Conservation (phyloP, 1,284 basidiomycete genomes). For the Wallemia hederae region DNA sequence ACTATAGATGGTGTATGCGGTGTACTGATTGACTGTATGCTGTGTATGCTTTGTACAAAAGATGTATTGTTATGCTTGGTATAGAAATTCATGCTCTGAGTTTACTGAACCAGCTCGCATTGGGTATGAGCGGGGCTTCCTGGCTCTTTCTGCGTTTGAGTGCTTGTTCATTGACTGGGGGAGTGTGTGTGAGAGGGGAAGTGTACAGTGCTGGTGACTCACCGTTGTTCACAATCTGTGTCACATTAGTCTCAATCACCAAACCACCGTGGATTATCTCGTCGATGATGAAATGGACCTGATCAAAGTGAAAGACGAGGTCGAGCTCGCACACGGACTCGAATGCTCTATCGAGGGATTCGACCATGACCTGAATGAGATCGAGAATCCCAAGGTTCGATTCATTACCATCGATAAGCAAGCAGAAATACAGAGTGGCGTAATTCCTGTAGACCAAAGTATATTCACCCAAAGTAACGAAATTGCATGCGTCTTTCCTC, state of each 20-base stretch:
- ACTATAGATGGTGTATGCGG: constrained; percentile 4
- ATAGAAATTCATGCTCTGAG: neutral
- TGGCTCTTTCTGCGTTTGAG: neutral
- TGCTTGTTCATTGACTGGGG: neutral
- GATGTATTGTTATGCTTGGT: neutral
- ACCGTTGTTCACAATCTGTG: constrained; percentile 56
- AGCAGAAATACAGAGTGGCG: constrained; percentile 88
- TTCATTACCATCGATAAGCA: constrained; percentile 80
- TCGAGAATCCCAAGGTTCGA: constrained; percentile 89
- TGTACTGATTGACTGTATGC: neutral
- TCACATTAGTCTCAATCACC: constrained; percentile 91
- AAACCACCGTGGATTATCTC: constrained; percentile 93
- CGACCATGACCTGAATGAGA: constrained; percentile 87
- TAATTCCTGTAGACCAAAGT: constrained; percentile 31
- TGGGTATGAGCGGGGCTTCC: neutral
- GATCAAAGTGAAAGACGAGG: constrained; percentile 88
- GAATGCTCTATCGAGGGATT: constrained; percentile 77
- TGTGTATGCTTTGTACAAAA: constrained; percentile 1
- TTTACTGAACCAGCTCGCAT: neutral
- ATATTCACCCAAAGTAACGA: constrained; percentile 39
- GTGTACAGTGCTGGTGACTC: constrained; percentile 11
- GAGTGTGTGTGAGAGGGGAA: neutral
- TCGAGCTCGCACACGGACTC: constrained; percentile 98
- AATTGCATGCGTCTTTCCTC: constrained; percentile 33
- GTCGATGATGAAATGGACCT: constrained; percentile 78